These are phyloP conservation scores for Vaccinium darrowii DNA, from an alignment of 148 eudicot species.

Conservation along the genomic window DNA sequence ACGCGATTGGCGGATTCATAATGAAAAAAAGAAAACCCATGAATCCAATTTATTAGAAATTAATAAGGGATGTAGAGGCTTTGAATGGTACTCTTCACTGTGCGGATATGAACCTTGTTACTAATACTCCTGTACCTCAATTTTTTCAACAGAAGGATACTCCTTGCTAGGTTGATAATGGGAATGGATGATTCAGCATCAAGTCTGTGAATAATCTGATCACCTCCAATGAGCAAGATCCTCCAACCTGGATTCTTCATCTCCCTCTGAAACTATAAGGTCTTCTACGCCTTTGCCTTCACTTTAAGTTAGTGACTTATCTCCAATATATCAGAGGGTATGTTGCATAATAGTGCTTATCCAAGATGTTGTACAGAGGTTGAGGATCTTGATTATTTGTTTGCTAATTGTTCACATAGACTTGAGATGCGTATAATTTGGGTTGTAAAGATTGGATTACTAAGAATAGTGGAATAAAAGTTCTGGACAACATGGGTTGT, in stretches of 20 bases:
- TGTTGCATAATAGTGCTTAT: not conserved
- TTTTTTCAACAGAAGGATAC: not conserved
- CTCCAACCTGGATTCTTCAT: not conserved
- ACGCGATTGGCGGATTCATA: too few species aligned
- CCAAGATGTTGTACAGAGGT: not conserved
- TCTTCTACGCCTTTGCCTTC: not conserved
- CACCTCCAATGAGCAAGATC: not conserved
- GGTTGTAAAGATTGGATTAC: not conserved
- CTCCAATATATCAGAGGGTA: not conserved
- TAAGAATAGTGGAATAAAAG: not conserved
- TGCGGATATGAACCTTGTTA: too few species aligned
- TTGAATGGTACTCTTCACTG: too few species aligned
- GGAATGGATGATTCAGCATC: not conserved
- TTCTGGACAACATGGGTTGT: not conserved
- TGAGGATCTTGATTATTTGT: not conserved
- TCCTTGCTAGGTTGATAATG: not conserved
- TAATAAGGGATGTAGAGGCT: too few species aligned
- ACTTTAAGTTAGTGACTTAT: not conserved
- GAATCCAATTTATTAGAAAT: too few species aligned
- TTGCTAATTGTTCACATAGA: not conserved
- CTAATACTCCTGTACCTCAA: too few species aligned
- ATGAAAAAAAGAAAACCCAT: too few species aligned
- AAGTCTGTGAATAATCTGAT: not conserved
- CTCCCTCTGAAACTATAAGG: not conserved
- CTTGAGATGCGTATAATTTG: not conserved